Base-by-base conservation (phyloP, 768 basidiomycete genomes). In the Hypholoma fasciculare region DNA sequence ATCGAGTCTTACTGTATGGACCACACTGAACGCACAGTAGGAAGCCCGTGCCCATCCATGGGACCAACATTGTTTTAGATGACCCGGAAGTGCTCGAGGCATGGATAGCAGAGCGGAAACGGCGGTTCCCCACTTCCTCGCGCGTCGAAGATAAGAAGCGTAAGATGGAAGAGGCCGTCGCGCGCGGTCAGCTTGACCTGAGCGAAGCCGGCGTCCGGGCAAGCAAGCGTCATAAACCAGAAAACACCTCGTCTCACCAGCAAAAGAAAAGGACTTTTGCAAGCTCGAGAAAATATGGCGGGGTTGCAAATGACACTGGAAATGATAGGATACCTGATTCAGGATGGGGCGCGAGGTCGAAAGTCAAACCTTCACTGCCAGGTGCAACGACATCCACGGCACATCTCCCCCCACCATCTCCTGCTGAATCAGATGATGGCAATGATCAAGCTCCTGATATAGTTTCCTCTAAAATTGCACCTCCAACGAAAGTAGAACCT, bases 31-130 rank as follows among this genome's bases (percentile, higher is more conserved):
- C 52, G 14, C 38, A 34, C 16, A 39, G 6, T 63, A 93, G 90
- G 56, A 92, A 92, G 71, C 78, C 80, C 1, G 72, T 92, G 19
- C 79, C 83, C 4, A 92, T 94, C 39, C 87, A 88, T 61, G 95
- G 95, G 4, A 96, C 94, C 2, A 86, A 76, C 34, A 70, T 96
- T 17, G 67, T 81, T 9, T 79, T 98, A 16, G 84, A 96, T 65
- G 87, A 90, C 0, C 92, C 89, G 7, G 94, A 94, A 65, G 84
- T 87, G 7, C 74, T 98, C 57, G 84, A 83, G 19, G 84, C 82
- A 34, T 98, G 96, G 96, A 83, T 96, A 49, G 86, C 83, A 13
- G 96, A 98, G 66, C 86, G 96, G 42, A 95, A 86, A 72, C 87
- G 84, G 63, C 84, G 90, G 14, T 98, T 90, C 79, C 96, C 96